Percentiles rank a stretch among this genome's conserved stretches.
phyloP scores from a whole-genome alignment of 2,329 filamentous ascomycete species.

The Fusarium virguliforme region DNA sequence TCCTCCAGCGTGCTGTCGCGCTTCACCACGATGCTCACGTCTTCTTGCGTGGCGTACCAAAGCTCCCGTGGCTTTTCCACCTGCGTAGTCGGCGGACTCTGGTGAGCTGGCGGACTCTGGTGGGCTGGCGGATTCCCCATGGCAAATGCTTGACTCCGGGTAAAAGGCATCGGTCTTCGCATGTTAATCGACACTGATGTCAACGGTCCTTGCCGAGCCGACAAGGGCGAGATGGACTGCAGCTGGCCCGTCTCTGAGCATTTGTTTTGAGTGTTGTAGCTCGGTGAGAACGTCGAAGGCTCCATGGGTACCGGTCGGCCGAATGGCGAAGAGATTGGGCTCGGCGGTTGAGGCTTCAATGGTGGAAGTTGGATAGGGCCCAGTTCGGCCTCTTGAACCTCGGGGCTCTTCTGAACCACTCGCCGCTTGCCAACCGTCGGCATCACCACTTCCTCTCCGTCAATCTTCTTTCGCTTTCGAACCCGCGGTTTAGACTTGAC shows the following conservation, averaged over 20 bases:
- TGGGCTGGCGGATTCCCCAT: conserved; percentile 42
- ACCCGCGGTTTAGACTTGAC: conserved; percentile 66
- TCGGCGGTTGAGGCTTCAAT: conserved; percentile 48
- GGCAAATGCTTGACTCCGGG: conserved; percentile 46
- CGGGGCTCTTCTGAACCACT: conserved; percentile 27
- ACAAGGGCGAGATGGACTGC: conserved; percentile 37
- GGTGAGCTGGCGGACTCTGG: conserved; percentile 39
- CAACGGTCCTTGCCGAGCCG: conserved; percentile 44
- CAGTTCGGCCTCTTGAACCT: conserved; percentile 34
- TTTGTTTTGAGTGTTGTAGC: conserved; percentile 26
- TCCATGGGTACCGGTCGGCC: conserved; percentile 52
- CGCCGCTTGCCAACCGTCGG: conserved; percentile 46
- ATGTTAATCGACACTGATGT: conserved; percentile 54
- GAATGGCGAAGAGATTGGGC: conserved; percentile 33
- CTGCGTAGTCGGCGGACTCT: conserved; percentile 41
- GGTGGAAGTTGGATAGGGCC: conserved; percentile 51
- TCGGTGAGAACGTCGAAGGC: conserved; percentile 33
- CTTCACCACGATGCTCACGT: conserved; percentile 33
- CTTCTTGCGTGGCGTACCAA: conserved; percentile 23
- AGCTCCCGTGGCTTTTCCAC: conserved; percentile 42
- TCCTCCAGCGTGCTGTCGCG: conserved; percentile 37
- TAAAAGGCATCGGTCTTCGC: conserved; percentile 42
- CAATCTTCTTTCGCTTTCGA: conserved; percentile 65
- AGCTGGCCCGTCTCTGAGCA: conserved; percentile 41
- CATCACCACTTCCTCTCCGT: conserved; percentile 57